A percentile compares a stretch with the other conserved stretches of the same genome.
These are phyloP conservation scores for Ensete glaucum DNA, from an alignment of 176 grass and related monocot species.

Conservation along the genomic window DNA sequence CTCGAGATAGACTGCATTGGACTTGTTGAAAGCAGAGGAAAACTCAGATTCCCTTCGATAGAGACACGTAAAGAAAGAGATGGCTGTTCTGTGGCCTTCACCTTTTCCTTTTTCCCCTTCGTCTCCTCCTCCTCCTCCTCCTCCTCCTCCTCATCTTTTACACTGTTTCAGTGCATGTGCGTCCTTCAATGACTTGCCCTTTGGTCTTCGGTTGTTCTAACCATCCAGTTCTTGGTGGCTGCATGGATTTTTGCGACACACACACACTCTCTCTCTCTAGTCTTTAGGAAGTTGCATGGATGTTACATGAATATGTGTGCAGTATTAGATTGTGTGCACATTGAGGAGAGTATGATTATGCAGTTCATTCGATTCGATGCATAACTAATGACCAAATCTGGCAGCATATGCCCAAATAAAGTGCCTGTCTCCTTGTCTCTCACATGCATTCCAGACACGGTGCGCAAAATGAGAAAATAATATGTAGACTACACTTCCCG, in stretches of 20 bases:
- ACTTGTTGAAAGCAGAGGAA: conserved; percentile 83
- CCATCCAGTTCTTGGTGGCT: background rate
- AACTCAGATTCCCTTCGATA: conserved; percentile 60
- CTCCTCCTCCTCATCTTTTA: background rate
- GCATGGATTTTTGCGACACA: background rate
- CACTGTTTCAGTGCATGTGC: conserved; percentile 8
- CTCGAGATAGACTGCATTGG: conserved; percentile 50
- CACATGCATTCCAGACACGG: background rate
- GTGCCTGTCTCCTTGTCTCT: conserved; percentile 36
- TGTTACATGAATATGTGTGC: conserved; percentile 23
- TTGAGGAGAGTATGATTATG: no score
- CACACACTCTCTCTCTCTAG: no score
- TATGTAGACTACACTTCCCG: background rate
- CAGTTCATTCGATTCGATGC: background rate
- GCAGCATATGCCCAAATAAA: conserved; percentile 48
- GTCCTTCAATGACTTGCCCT: conserved; percentile 10
- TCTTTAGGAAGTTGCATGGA: background rate
- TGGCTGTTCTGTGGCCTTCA: conserved; percentile 15
- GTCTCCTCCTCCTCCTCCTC: background rate
- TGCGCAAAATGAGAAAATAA: background rate
- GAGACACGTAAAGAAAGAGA: conserved; percentile 24
- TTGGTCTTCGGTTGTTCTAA: conserved; percentile 14
- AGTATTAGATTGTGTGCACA: background rate
- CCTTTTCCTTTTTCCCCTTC: conserved; percentile 26
- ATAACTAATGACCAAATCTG: conserved; percentile 26